Evolutionary conservation across 345 rosid genomes (phyloP).

Genomic region (Eucalyptus regnans): DNA sequence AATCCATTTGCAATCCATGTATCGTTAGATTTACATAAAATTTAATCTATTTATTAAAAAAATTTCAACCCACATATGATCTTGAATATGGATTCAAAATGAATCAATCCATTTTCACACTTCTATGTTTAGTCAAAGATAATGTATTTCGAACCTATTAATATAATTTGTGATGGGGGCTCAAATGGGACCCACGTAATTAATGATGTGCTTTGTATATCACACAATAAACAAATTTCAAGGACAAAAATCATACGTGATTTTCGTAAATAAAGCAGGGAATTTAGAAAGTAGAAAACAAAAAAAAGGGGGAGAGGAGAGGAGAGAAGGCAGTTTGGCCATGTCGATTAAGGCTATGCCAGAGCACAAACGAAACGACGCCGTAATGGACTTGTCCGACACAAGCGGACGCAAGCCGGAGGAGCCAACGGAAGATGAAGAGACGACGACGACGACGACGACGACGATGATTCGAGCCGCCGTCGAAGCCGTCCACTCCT

Average conservation of each 20-base stretch:
- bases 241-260: neutral
- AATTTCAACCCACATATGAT: fast-evolving
- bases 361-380: neutral
- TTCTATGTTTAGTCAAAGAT: neutral
- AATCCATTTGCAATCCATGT: too few species aligned
- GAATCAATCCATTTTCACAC: too few species aligned
- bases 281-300: neutral
- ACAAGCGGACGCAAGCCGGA: neutral
- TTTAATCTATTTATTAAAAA: too few species aligned
- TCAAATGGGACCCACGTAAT: neutral
- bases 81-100: too few species aligned
- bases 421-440: neutral
- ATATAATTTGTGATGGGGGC: neutral
- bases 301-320: too few species aligned
- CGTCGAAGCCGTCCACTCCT: conserved; percentile 68
- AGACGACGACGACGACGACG: neutral
- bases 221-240: neutral
- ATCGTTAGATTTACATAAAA: too few species aligned
- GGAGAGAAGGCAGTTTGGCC: neutral
- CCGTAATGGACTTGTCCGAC: neutral
- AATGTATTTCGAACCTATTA: neutral
- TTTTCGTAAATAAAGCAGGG: neutral
- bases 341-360: neutral
- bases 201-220: neutral
- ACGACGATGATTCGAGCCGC: conserved; percentile 36